Evolutionary conservation across 106 monocot genomes (phyloP).

Genomic region (Dendrobium huoshanense): DNA sequence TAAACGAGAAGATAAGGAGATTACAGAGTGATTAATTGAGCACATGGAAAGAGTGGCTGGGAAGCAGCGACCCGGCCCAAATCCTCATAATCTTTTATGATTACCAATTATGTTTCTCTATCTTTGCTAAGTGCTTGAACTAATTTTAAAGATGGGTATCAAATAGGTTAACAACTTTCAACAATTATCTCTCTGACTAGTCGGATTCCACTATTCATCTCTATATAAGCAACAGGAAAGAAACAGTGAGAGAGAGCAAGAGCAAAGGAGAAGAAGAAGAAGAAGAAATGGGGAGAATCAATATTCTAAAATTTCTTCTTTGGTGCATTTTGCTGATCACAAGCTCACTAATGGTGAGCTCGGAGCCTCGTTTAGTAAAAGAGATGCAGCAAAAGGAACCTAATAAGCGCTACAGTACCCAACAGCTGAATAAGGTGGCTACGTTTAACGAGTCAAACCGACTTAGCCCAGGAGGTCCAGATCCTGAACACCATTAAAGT

Average conservation of each 20-base stretch:
- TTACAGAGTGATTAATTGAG: background rate
- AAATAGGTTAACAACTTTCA: background rate
- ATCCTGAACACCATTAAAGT: background rate
- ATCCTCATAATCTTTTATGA: background rate
- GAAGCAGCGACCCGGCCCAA: background rate
- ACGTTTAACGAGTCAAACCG: background rate
- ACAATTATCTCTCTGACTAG: background rate
- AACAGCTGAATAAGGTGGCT: background rate
- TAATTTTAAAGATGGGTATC: background rate
- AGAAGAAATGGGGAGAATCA: background rate
- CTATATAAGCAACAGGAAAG: background rate
- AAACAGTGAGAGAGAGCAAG: background rate
- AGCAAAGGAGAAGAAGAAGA: background rate
- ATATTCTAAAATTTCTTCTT: background rate
- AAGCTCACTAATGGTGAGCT: background rate
- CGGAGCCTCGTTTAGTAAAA: background rate
- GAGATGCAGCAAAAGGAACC: background rate
- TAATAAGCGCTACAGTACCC: background rate
- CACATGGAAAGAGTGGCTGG: background rate
- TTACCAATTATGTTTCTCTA: background rate
- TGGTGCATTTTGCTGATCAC: background rate
- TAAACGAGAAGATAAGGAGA: background rate
- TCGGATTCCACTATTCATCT: background rate
- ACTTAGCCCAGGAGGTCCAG: background rate
- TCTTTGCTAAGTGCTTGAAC: background rate